These are phyloP conservation scores for Leishmania braziliensis DNA, from an alignment of 208 protist species.

Conservation along the genomic window DNA sequence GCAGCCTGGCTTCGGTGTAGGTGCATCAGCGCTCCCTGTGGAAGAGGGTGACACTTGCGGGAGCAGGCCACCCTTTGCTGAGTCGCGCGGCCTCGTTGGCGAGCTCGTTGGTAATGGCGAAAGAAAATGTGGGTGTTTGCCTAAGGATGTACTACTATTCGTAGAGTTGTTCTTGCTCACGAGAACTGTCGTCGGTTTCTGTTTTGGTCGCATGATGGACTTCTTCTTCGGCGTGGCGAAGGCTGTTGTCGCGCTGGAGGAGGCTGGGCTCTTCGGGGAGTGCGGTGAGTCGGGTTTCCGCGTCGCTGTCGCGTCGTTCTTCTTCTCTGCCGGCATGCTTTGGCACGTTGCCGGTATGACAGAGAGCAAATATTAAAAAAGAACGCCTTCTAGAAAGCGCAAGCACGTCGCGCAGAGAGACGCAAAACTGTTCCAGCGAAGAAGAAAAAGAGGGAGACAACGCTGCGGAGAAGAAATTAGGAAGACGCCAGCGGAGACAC, in stretches of 20 bases:
- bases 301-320: constrained; percentile 9
- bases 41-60: neutral
- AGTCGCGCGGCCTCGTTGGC: neutral
- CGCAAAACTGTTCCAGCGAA: neutral
- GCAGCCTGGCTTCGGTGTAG: neutral
- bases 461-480: neutral
- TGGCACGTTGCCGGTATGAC: neutral
- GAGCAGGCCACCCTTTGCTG: neutral
- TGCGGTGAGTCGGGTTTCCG: constrained; percentile 10
- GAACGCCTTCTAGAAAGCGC: neutral
- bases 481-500: neutral
- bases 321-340: constrained; percentile 10
- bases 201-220: constrained; percentile 24
- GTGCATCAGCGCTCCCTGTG: neutral
- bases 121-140: constrained; percentile 18
- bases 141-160: constrained; percentile 15
- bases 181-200: constrained; percentile 30
- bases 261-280: neutral
- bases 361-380: neutral
- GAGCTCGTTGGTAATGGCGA: constrained; percentile 3
- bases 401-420: neutral
- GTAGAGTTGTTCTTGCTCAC: constrained; percentile 24
- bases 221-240: constrained; percentile 12
- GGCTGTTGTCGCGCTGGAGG: neutral
- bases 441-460: constrained; percentile 10